Evolutionary conservation across 2,329 filamentous ascomycete species (phyloP).

Genomic region (Penicillium sp.): DNA sequence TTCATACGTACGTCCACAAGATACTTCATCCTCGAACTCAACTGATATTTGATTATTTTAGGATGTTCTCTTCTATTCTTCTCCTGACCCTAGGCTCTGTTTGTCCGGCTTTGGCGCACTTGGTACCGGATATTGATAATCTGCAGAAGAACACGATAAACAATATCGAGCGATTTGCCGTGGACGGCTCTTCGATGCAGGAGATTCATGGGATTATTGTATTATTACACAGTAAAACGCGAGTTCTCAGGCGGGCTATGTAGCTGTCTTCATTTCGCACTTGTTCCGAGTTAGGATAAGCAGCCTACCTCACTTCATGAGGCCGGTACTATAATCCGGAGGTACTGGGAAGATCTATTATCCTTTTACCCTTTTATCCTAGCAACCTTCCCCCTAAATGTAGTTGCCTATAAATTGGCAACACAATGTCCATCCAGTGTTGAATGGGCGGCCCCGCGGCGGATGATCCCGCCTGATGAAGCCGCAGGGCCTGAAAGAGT

Average conservation of each 20-base stretch:
- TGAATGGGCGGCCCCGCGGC: slow-evolving; percentile 2
- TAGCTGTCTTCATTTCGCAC: background rate
- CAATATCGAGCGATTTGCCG: slow-evolving; percentile 1
- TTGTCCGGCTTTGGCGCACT: background rate
- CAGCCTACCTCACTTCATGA: background rate
- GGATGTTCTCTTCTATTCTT: slow-evolving; percentile 7
- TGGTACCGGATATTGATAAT: slow-evolving; percentile 4
- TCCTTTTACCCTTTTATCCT: background rate
- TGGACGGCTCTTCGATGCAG: background rate
- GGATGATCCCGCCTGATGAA: background rate
- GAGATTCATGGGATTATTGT: slow-evolving; percentile 4
- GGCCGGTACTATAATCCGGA: too few species aligned
- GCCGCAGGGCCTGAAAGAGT: background rate
- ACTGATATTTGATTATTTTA: background rate
- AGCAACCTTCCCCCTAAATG: too few species aligned
- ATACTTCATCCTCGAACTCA: too few species aligned
- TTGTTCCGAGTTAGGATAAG: background rate
- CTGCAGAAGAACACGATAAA: slow-evolving; percentile 2
- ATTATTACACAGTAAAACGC: slow-evolving; percentile 5
- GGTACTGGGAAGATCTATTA: too few species aligned
- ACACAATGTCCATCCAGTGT: background rate
- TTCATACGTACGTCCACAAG: background rate
- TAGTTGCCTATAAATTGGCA: background rate
- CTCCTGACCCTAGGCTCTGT: slow-evolving; percentile 5
- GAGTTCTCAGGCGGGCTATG: slow-evolving; percentile 2